phyloP scores from a whole-genome alignment of 2,329 filamentous ascomycete species.

The Diaporthe capsici region DNA sequence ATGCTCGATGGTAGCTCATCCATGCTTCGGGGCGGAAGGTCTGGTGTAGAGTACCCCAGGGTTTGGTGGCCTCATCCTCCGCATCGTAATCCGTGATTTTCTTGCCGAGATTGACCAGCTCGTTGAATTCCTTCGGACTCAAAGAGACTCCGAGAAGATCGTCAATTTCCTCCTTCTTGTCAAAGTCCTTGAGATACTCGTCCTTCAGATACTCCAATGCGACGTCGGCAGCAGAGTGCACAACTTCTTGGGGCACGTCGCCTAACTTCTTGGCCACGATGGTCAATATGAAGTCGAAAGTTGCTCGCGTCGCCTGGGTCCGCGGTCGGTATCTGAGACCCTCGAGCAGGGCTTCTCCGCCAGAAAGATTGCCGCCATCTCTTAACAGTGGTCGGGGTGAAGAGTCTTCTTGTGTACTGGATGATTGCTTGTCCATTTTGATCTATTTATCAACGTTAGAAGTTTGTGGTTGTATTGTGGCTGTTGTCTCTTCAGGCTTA shows the following conservation, averaged over 20 bases:
- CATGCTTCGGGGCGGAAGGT: too few species aligned
- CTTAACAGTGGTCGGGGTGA: conserved; percentile 51
- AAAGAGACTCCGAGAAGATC: conserved; percentile 89
- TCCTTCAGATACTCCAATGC: conserved; percentile 94
- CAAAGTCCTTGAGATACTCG: conserved; percentile 92
- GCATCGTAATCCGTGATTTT: conserved; percentile 99
- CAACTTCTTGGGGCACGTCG: conserved; percentile 92
- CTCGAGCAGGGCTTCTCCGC: conserved; percentile 89
- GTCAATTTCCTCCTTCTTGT: conserved; percentile 93
- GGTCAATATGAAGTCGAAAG: conserved; percentile 94
- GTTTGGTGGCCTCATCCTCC: conserved; percentile 79
- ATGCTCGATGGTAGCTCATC: too few species aligned
- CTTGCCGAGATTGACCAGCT: conserved; percentile 95
- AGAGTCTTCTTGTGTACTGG: not conserved
- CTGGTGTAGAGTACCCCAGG: not conserved
- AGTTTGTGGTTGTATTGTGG: conserved; percentile 1
- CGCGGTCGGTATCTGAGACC: conserved; percentile 87
- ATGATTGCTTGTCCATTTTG: not conserved
- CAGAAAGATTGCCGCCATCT: conserved; percentile 83
- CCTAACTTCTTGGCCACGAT: conserved; percentile 90
- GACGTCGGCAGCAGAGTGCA: conserved; percentile 93
- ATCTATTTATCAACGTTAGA: not conserved
- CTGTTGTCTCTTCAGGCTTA: conserved; percentile 2
- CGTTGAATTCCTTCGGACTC: conserved; percentile 95
- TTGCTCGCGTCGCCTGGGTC: conserved; percentile 90